Conservation (phyloP, 106 monocot genomes). For the Xerophyta viscosa region DNA sequence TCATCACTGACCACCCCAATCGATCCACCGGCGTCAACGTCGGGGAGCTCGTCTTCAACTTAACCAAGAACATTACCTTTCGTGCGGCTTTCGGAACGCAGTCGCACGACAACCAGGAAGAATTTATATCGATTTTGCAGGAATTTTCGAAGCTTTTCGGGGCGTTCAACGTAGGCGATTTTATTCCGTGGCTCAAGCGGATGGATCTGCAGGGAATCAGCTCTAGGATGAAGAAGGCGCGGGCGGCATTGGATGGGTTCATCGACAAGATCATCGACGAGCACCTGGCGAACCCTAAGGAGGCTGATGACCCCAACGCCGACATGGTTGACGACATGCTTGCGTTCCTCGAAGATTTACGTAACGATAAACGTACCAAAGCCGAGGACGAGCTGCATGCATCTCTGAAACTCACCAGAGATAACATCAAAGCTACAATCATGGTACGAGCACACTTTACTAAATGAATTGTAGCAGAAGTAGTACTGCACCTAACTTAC, state of each 20-base stretch:
- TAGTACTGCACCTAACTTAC: no score
- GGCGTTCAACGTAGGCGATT: conserved; percentile 80
- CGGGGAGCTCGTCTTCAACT: conserved; percentile 59
- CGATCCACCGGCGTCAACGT: conserved; percentile 38
- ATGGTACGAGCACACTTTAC: conserved; percentile 49
- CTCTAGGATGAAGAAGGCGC: conserved; percentile 33
- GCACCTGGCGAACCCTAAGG: conserved; percentile 51
- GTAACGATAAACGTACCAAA: background rate
- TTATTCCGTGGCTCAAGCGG: conserved; percentile 73
- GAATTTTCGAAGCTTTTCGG: conserved; percentile 92
- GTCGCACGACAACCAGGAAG: conserved; percentile 25
- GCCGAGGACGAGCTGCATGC: conserved; percentile 27
- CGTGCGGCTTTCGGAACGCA: conserved; percentile 71
- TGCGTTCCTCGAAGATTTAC: conserved; percentile 36
- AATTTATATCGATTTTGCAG: conserved; percentile 67
- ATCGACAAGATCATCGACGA: conserved; percentile 82
- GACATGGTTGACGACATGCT: conserved; percentile 99
- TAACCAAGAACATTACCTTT: conserved; percentile 74
- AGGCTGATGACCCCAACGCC: conserved; percentile 29
- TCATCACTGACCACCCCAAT: conserved; percentile 6
- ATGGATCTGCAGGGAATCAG: conserved; percentile 64
- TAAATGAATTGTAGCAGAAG: no score
- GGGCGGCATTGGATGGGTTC: conserved; percentile 48
- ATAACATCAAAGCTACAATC: conserved; percentile 94
- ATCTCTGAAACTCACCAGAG: conserved; percentile 49